Base-by-base conservation (phyloP, 495 filamentous ascomycete species). In the Podospora fimiseda region DNA sequence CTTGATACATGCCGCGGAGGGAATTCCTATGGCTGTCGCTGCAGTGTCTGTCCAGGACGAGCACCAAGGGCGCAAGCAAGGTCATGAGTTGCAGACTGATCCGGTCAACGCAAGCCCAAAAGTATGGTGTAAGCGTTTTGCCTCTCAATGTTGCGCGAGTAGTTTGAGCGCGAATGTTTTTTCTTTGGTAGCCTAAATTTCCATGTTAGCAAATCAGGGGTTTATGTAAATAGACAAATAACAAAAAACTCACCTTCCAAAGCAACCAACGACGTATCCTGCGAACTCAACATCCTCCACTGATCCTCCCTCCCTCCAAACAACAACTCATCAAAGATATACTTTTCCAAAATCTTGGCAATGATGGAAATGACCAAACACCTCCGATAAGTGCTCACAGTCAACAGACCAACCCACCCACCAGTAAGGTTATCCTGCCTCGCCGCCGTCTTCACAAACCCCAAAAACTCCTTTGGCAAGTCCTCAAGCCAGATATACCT, bases 101-200 rank as follows among this genome's bases (percentile, higher is more conserved):
- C 3, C 56, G 54, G 47, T 75, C 74, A 9, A 76, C 69, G 9
- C 50, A 14, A 2, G 43, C 13, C 67, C 72, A 77, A 62, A 79
- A 79, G 1, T 62, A 24, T 1, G 50, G 51, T 1, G 76, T 70
- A 15, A 76, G n/a, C 2, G 66, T 36, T 1, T 53, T 30, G 9
- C 56, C 48, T 1, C 55, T 55, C 0, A 77, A 47, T 3, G 62
- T 50, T 16, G 59, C 56, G 15, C 68, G 59, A 15, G 64, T 61
- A 0, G 48, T 59, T 13, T 62, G 44, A 5, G 68, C 46, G 11
- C 75, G 70, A 1, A 66, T 43, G 5, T 53, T 52, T 41, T 70
- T 77, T n/a, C 75, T 68, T 7, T 50, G 46, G 45, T 72, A 76
- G 2, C 73, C 76, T 79, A 18, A 58, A 43, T n/a, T n/a, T n/a